These are phyloP conservation scores for Solanum appendiculatum DNA, from an alignment of 257 asterid species.

Conservation along the genomic window DNA sequence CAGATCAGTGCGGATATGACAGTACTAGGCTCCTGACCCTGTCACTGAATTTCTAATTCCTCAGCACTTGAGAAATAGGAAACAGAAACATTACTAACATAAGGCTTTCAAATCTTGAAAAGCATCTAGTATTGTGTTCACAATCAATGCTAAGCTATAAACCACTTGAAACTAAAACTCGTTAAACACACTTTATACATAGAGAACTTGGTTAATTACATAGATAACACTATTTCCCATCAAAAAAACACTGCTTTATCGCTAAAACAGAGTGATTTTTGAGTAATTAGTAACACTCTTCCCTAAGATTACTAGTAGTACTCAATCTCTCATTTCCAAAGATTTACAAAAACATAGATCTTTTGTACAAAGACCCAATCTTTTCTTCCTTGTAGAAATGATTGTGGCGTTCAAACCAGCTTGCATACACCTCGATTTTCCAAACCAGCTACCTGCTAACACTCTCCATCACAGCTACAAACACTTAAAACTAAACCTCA, in stretches of 20 bases:
- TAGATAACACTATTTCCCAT: neutral
- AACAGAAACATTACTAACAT: neutral
- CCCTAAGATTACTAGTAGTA: neutral
- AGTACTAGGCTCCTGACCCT: neutral
- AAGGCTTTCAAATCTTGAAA: neutral
- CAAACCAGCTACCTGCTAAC: neutral
- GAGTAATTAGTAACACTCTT: neutral
- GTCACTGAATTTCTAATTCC: neutral
- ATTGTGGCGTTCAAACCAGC: neutral
- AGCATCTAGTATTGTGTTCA: neutral
- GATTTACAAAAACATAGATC: neutral
- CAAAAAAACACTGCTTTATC: neutral
- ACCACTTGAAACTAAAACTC: neutral
- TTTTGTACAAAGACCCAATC: neutral
- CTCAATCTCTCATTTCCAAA: neutral
- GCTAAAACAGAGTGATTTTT: neutral
- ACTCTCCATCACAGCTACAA: neutral
- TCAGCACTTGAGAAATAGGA: neutral
- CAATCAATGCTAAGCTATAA: neutral
- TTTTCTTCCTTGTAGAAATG: neutral
- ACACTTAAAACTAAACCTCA: neutral
- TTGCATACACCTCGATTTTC: neutral
- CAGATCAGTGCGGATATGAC: neutral
- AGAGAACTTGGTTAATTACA: neutral
- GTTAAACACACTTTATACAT: neutral